These are phyloP conservation scores for Coprinellus micaceus DNA, from an alignment of 768 basidiomycete genomes.

Conservation along the genomic window DNA sequence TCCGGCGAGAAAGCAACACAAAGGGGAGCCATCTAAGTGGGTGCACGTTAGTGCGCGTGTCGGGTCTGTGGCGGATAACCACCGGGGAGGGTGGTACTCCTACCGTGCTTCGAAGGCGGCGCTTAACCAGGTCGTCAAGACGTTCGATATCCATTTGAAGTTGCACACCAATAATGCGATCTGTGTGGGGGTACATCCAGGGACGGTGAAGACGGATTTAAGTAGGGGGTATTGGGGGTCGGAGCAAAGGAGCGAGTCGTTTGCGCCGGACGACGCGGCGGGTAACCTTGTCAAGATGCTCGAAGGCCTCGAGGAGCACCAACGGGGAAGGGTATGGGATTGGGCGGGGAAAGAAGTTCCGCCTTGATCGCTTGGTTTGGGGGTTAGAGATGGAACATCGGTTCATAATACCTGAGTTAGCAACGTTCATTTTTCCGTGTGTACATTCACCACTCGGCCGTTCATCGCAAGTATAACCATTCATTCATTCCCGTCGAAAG, in stretches of 20 bases:
- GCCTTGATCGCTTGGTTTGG: conserved; percentile 21
- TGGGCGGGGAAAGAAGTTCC: conserved; percentile 51
- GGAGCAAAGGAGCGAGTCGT: conserved; percentile 33
- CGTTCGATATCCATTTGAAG: conserved; percentile 53
- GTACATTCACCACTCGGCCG: too few relatives aligned
- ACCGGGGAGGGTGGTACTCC: conserved; percentile 58
- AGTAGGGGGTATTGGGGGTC: conserved; percentile 52
- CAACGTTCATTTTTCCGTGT: background rate
- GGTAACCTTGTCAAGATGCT: conserved; percentile 45
- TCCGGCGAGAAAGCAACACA: conserved; percentile 28
- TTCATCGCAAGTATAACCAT: too few relatives aligned
- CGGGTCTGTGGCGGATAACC: conserved; percentile 57
- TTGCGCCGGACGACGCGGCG: conserved; percentile 51
- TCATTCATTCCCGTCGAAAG: too few relatives aligned
- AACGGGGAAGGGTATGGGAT: conserved; percentile 55
- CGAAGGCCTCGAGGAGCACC: conserved; percentile 31
- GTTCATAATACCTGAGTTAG: background rate
- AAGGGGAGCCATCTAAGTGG: conserved; percentile 45
- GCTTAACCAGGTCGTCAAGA: conserved; percentile 59
- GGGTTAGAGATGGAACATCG: background rate
- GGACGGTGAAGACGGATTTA: conserved; percentile 57
- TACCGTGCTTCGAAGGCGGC: conserved; percentile 62
- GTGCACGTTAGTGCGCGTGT: conserved; percentile 58
- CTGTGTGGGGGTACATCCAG: conserved; percentile 55
- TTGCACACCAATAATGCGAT: conserved; percentile 45